Evolutionary conservation across 352 stramenopile species (phyloP), one percentile per base, ranked within the genome.

Genomic region (Albugo candida): DNA sequence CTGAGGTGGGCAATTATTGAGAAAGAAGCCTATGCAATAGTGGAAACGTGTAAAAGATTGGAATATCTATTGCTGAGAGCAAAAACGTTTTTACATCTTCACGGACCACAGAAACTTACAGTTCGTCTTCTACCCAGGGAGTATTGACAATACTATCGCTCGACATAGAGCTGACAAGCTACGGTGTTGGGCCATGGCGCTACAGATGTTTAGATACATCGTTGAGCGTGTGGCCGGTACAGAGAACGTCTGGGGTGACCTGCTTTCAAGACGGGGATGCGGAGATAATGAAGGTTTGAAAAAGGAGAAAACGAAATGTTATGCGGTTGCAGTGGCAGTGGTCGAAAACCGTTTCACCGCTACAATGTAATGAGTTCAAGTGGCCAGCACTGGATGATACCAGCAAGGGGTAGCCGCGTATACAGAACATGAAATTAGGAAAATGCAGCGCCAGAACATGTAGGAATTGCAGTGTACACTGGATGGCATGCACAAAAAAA

Each of bases 101-200:
- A n/a, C n/a, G n/a, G n/a, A n/a, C n/a, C n/a, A 21, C 0, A 4
- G 49, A 0, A 64, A 64, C 41, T 36, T 64, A 2, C n/a, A 38
- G 14, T 58, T 57, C 43, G 55, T 58, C 5, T 64, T 64, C 36
- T 51, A 58, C 16, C 57, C 57, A 13, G 13, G 46, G 1, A 20
- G 20, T 0, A 40, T 18, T 3, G 42, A 50, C 34, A 12, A 34
- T 0, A 45, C 17, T 5, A 52, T 60, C 46, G 2, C 48, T 3
- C 17, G 45, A 13, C 56, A 53, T 43, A 53, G 63, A 24, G 60
- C 53, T 0, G 50, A 64, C 48, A 67, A 67, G 43, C 40, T 64
- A 2, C 46, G 57, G 41, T 40, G 56, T 1, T 67, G 56, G 60
- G 46, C 56, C 1, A 40, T 50, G 1, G 47, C 39, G 1, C 36